Evolutionary conservation across 2,329 filamentous ascomycete species (phyloP), one percentile per base, ranked within the genome.

Genomic region (Incumbomyces delicatus): DNA sequence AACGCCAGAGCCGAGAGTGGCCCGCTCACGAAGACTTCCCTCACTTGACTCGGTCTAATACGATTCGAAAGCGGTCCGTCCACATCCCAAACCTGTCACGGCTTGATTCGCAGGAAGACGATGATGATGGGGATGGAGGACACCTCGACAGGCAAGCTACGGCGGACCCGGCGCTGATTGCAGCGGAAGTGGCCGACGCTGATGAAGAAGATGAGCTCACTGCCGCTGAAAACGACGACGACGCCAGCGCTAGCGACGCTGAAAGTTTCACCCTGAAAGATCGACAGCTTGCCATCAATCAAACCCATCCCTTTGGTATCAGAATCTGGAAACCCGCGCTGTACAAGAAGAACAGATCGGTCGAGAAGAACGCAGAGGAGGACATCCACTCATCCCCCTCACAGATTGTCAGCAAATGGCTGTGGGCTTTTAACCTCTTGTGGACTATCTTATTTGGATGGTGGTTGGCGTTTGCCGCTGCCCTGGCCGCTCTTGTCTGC

Each of bases 221-320:
- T 16, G 66, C 70, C 10, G 76, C 77, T 39, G 77, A 76, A 35
- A 80, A 83, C 8, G 84, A 85, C 16, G 82, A 85, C 29, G 80
- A 70, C 49, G 80, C 85, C 49, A 8, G 8, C 22, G 60, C 89
- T 43, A 95, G 90, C 64, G 92, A 96, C 58, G 85, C 92, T 1
- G 92, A 95, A 68, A 96, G 90, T 69, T 98, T 98, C 63, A 98
- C 92, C 0, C 76, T 98, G 58, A 95, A 94, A 65, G 92, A 98
- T 65, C 81, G 92, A 47, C 92, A 98, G 67, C 82, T 95, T 63
- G 92, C 92, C 54, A 98, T 98, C 73, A 98, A 98, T 68, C 84
- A 95, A 64, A 98, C 92, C 0, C 92, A 98, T 72, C 92, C 92
- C 0, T 98, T 98, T 59, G 92, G 92, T 73, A 96, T 98, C 62